Conservation (phyloP, 2,329 filamentous ascomycete species). For the Phyllosticta ampelicida region DNA sequence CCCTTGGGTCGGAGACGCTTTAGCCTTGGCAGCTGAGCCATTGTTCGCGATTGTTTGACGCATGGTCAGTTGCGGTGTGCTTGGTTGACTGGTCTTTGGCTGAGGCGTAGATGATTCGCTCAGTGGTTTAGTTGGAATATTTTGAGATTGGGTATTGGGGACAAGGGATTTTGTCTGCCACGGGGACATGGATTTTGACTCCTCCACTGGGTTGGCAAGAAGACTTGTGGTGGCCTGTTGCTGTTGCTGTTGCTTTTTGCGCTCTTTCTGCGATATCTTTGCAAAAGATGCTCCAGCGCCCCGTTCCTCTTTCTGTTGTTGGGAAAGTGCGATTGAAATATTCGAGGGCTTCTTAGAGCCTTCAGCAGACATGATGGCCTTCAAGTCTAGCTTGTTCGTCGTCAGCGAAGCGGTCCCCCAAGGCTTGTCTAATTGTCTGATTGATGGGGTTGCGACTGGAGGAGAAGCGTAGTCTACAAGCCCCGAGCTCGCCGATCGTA, state of each 20-base stretch:
- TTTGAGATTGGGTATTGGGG: constrained; percentile 36
- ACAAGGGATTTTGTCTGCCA: constrained; percentile 53
- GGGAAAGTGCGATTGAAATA: constrained; percentile 41
- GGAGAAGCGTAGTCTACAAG: not conserved
- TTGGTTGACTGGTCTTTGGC: constrained; percentile 23
- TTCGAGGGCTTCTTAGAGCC: constrained; percentile 41
- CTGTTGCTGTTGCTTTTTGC: constrained; percentile 50
- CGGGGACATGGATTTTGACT: constrained; percentile 33
- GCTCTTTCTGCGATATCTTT: constrained; percentile 84
- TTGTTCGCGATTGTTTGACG: constrained; percentile 45
- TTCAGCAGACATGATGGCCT: constrained; percentile 57
- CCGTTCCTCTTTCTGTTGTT: constrained; percentile 30
- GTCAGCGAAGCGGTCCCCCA: constrained; percentile 46
- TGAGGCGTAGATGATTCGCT: constrained; percentile 16
- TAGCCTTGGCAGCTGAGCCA: constrained; percentile 17
- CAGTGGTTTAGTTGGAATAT: constrained; percentile 28
- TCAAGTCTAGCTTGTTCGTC: constrained; percentile 58
- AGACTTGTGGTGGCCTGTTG: constrained; percentile 14
- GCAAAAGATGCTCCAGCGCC: constrained; percentile 21
- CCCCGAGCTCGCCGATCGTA: not conserved
- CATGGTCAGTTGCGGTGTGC: constrained; percentile 45
- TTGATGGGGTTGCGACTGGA: not conserved
- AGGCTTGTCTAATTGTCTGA: constrained; percentile 25
- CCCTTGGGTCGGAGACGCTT: constrained; percentile 14
- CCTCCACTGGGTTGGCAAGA: not conserved